A percentile compares a stretch with the other conserved stretches of the same genome.
These are phyloP conservation scores for Lentithecium fluviatile DNA, from an alignment of 495 filamentous ascomycete genomes.

Conservation along the genomic window DNA sequence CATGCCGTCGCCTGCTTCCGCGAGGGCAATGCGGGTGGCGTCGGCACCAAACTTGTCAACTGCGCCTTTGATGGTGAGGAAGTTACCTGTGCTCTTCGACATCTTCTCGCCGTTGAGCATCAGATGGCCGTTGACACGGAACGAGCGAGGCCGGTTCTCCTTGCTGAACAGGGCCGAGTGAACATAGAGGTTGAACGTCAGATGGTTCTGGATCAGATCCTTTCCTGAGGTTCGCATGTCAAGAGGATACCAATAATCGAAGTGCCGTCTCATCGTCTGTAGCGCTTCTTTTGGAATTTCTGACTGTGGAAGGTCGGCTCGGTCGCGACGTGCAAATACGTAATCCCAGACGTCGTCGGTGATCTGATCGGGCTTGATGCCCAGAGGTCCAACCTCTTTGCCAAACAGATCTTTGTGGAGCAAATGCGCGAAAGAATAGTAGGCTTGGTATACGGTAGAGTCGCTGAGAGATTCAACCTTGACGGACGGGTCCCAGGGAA, in stretches of 20 bases:
- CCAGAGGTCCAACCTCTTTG: slow-evolving; percentile 61
- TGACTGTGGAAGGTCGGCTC: slow-evolving; percentile 50
- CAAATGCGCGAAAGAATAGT: slow-evolving; percentile 90
- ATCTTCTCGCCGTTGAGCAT: slow-evolving; percentile 96
- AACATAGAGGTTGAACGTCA: slow-evolving; percentile 96
- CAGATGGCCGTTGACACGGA: slow-evolving; percentile 89
- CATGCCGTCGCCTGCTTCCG: slow-evolving; percentile 91
- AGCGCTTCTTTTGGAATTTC: slow-evolving; percentile 70
- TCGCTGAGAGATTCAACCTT: slow-evolving; percentile 91
- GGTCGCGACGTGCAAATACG: slow-evolving; percentile 68
- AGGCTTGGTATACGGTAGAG: slow-evolving; percentile 92
- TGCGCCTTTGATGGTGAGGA: slow-evolving; percentile 83
- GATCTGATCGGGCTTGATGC: slow-evolving; percentile 82
- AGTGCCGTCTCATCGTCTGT: slow-evolving; percentile 78
- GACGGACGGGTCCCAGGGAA: slow-evolving; percentile 87
- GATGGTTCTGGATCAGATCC: slow-evolving; percentile 56
- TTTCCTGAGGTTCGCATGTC: slow-evolving; percentile 70
- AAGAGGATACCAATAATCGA: slow-evolving; percentile 95
- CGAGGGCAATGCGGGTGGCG: slow-evolving; percentile 85
- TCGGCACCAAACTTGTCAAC: slow-evolving; percentile 93
- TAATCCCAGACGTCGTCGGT: slow-evolving; percentile 97
- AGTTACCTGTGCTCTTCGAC: slow-evolving; percentile 93
- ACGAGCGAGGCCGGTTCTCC: slow-evolving; percentile 79
- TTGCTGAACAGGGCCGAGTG: slow-evolving; percentile 84
- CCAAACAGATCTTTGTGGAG: slow-evolving; percentile 83